phyloP scores from a whole-genome alignment of 768 basidiomycete species.

The Chlorophyllum brunneum region DNA sequence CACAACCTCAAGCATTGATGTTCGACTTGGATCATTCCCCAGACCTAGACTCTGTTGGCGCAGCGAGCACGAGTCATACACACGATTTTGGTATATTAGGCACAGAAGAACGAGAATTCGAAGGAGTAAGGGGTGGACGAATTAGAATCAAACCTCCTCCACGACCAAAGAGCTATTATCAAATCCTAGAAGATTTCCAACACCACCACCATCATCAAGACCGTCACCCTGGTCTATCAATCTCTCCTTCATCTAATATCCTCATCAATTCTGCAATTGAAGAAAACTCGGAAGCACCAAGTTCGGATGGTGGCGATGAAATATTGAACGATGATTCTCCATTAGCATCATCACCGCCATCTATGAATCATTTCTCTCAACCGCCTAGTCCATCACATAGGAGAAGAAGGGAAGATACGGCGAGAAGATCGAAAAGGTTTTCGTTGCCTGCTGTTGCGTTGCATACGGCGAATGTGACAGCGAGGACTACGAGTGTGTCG shows the following conservation, averaged over 20 bases:
- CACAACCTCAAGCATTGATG: conserved; percentile 44
- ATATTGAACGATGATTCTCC: conserved; percentile 4
- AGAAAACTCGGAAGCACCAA: conserved; percentile 11
- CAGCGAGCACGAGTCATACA: background rate
- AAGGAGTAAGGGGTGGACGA: conserved; percentile 22
- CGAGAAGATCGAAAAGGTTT: conserved; percentile 62
- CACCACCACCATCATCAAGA: conserved; percentile 18
- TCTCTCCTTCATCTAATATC: background rate
- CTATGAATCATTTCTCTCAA: conserved; percentile 16
- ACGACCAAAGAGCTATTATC: conserved; percentile 61
- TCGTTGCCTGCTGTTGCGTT: conserved; percentile 75
- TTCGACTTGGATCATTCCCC: conserved; percentile 31
- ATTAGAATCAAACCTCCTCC: conserved; percentile 33
- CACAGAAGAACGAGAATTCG: conserved; percentile 9
- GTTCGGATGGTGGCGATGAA: conserved; percentile 16
- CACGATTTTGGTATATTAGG: background rate
- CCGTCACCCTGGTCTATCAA: background rate
- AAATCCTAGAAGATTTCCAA: conserved; percentile 63
- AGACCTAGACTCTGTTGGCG: conserved; percentile 15
- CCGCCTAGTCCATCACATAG: conserved; percentile 25
- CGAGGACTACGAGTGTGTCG: conserved; percentile 38
- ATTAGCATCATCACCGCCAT: conserved; percentile 17
- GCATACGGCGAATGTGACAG: conserved; percentile 68
- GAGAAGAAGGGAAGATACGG: conserved; percentile 53
- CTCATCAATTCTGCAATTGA: conserved; percentile 12